A percentile compares a stretch with the other conserved stretches of the same genome.
These are phyloP conservation scores for Wilcoxina mikolae DNA, from an alignment of 495 filamentous ascomycete genomes.

Conservation along the genomic window DNA sequence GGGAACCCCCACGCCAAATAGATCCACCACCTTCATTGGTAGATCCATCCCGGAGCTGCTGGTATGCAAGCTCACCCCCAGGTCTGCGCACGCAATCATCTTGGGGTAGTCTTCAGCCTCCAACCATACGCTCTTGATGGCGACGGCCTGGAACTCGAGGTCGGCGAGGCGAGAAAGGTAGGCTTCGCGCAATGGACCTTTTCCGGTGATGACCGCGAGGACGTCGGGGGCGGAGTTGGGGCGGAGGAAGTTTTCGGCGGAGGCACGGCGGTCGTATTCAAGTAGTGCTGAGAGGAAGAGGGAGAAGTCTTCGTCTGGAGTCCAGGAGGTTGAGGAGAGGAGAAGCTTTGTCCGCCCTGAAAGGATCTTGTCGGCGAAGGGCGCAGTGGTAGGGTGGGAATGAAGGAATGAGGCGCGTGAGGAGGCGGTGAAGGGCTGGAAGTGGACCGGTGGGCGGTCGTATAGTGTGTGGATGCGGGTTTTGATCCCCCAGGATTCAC, in stretches of 20 bases:
- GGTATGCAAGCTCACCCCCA: constrained; percentile 82
- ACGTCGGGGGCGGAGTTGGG: constrained; percentile 42
- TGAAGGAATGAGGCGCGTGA: constrained; percentile 45
- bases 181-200: constrained; percentile 64
- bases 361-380: constrained; percentile 42
- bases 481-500: constrained; percentile 30
- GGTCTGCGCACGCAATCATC: constrained; percentile 72
- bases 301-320: constrained; percentile 86
- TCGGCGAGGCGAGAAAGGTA: constrained; percentile 51
- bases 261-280: constrained; percentile 45
- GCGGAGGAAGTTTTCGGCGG: constrained; percentile 21
- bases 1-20: constrained; percentile 88
- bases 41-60: constrained; percentile 89
- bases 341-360: constrained; percentile 47
- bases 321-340: constrained; percentile 92
- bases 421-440: constrained; percentile 48
- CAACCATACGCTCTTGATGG: constrained; percentile 69
- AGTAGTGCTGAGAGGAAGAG: constrained; percentile 74
- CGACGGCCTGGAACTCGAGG: constrained; percentile 47
- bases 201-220: constrained; percentile 82
- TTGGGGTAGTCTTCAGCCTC: constrained; percentile 67
- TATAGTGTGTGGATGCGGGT: constrained; percentile 42
- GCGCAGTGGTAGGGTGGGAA: constrained; percentile 42
- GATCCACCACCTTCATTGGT: constrained; percentile 98
- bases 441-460: constrained; percentile 72